Conservation (phyloP, 78 protist genomes). For the Dictyostelium purpureum region DNA sequence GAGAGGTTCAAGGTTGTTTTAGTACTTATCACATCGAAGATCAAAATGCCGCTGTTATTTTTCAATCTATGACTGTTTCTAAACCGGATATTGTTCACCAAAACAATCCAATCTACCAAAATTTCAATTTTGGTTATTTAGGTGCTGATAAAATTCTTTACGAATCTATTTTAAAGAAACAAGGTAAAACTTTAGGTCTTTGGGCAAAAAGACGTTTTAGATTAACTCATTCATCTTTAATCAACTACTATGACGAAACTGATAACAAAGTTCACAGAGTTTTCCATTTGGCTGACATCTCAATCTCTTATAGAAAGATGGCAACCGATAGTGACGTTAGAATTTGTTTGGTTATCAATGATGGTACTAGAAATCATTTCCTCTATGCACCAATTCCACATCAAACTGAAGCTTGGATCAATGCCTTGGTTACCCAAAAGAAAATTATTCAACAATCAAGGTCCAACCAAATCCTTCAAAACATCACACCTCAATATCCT, state of each 20-base stretch:
- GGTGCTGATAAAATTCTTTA: conserved; percentile 73
- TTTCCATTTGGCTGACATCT: conserved; percentile 47
- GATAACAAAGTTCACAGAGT: conserved; percentile 60
- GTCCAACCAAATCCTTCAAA: conserved; percentile 3
- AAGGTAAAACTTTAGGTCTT: conserved; percentile 43
- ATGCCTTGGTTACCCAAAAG: conserved; percentile 58
- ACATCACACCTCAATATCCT: conserved; percentile 26
- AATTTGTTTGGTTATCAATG: conserved; percentile 60
- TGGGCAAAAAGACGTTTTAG: conserved; percentile 57
- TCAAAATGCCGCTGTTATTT: not conserved
- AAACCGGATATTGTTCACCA: conserved; percentile 39
- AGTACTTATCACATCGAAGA: conserved; percentile 47
- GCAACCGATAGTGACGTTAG: conserved; percentile 36
- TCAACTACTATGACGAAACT: conserved; percentile 53
- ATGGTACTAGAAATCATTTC: conserved; percentile 51
- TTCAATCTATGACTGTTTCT: not conserved
- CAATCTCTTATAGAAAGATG: conserved; percentile 34
- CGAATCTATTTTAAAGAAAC: conserved; percentile 54
- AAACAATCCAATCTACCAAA: conserved; percentile 58
- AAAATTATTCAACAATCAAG: conserved; percentile 31
- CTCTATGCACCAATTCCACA: conserved; percentile 33
- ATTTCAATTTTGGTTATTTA: conserved; percentile 46
- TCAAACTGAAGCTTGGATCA: conserved; percentile 77
- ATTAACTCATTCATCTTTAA: conserved; percentile 26
- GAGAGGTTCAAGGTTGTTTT: conserved; percentile 49